phyloP scores from a whole-genome alignment of 108 stramenopile genomes.

The Cyclotella kingstonii region DNA sequence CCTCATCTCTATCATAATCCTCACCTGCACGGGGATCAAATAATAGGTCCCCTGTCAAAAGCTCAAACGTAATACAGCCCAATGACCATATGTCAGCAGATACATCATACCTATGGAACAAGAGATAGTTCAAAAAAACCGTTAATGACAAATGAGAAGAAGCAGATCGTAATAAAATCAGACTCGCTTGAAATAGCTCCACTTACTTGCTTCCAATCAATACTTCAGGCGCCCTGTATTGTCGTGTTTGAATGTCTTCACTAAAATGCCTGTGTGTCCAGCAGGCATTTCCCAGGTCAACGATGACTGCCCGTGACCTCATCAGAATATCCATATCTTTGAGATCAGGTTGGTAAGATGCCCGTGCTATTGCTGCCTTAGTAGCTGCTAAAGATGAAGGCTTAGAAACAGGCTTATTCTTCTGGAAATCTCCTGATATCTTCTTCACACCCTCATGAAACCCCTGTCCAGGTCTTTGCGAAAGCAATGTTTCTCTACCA shows the following conservation, averaged over 20 bases:
- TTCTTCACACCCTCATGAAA: slow-evolving; percentile 32
- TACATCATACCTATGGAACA: slow-evolving; percentile 75
- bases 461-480: slow-evolving; percentile 30
- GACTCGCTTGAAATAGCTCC: too few relatives aligned
- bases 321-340: slow-evolving; percentile 64
- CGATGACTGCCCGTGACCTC: slow-evolving; percentile 76
- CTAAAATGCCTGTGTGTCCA: slow-evolving; percentile 97
- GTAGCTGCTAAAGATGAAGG: slow-evolving; percentile 41
- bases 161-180: not conserved
- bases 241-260: slow-evolving; percentile 98
- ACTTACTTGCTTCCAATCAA: slow-evolving; percentile 83
- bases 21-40: slow-evolving; percentile 95
- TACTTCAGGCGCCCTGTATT: slow-evolving; percentile 97
- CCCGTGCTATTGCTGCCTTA: slow-evolving; percentile 39
- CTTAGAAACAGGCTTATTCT: slow-evolving; percentile 55
- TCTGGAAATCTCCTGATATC: slow-evolving; percentile 16
- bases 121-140: not conserved
- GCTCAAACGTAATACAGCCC: slow-evolving; percentile 96
- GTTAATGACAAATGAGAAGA: not conserved
- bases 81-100: slow-evolving; percentile 99
- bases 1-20: slow-evolving; percentile 95
- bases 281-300: slow-evolving; percentile 98
- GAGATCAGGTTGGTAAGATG: slow-evolving; percentile 68
- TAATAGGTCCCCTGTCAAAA: slow-evolving; percentile 95
- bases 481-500: slow-evolving; percentile 23